Evolutionary conservation across 768 basidiomycete genomes (phyloP).

Genomic region (Panaeolus cyanescens): DNA sequence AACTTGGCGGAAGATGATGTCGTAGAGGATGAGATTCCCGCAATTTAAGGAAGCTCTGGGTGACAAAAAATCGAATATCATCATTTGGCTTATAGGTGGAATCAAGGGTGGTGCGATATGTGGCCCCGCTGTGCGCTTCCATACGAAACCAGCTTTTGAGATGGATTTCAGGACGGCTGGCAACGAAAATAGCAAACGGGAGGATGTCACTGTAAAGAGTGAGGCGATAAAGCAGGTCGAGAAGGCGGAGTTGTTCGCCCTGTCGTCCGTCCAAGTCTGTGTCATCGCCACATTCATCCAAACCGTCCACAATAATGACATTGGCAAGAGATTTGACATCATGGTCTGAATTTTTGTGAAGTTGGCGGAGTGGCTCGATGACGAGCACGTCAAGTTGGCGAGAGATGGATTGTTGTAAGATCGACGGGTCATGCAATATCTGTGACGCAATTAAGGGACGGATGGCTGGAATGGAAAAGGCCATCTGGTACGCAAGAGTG

Average conservation of each 20-base stretch:
- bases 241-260: not conserved
- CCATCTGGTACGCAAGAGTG: slow-evolving; percentile 30
- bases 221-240: not conserved
- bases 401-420: slow-evolving; percentile 9
- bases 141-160: slow-evolving; percentile 6
- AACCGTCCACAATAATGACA: slow-evolving; percentile 4
- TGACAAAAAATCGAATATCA: slow-evolving; percentile 10
- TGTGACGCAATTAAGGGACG: slow-evolving; percentile 7
- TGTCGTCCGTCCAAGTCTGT: not conserved
- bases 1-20: not conserved
- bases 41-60: not conserved
- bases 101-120: slow-evolving; percentile 5
- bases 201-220: not conserved
- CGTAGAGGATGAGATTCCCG: not conserved
- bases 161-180: slow-evolving; percentile 13
- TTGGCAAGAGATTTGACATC: not conserved
- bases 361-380: slow-evolving; percentile 4
- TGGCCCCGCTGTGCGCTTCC: not conserved
- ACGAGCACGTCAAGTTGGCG: slow-evolving; percentile 7
- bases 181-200: not conserved
- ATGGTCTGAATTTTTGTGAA: not conserved
- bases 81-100: slow-evolving; percentile 5
- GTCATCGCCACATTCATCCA: slow-evolving; percentile 2
- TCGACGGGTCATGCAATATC: slow-evolving; percentile 4
- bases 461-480: slow-evolving; percentile 7